Evolutionary conservation across 106 monocot genomes (phyloP).

Genomic region (Xerophyta viscosa): DNA sequence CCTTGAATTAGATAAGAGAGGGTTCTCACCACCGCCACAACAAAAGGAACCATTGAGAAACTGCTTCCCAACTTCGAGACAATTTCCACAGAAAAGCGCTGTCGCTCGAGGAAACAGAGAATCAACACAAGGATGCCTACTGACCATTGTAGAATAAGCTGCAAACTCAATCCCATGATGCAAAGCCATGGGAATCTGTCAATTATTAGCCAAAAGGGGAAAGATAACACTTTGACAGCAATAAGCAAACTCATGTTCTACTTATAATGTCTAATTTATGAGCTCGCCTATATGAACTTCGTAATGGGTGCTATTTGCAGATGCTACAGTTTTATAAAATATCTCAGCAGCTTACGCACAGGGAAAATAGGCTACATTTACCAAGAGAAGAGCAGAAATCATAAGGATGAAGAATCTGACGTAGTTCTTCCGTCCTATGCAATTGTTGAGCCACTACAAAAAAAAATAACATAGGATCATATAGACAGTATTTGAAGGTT

Average conservation of each 20-base stretch:
- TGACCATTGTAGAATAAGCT: slow-evolving; percentile 87
- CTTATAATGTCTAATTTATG: too few species aligned
- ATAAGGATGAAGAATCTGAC: slow-evolving; percentile 69
- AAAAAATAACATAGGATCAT: too few species aligned
- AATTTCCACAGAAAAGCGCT: slow-evolving; percentile 53
- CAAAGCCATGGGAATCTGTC: slow-evolving; percentile 77
- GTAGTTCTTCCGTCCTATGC: slow-evolving; percentile 87
- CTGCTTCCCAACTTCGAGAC: slow-evolving; percentile 81
- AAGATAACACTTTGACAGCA: too few species aligned
- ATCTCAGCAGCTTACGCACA: background rate
- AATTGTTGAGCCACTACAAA: slow-evolving; percentile 95
- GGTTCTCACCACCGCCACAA: slow-evolving; percentile 66
- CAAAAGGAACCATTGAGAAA: slow-evolving; percentile 77
- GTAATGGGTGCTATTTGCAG: too few species aligned
- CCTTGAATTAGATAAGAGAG: background rate
- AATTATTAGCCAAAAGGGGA: slow-evolving; percentile 66
- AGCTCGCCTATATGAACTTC: too few species aligned
- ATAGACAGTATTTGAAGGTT: too few species aligned
- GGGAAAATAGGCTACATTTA: slow-evolving; percentile 27
- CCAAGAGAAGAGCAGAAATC: slow-evolving; percentile 80
- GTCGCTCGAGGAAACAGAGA: slow-evolving; percentile 59
- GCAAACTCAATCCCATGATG: slow-evolving; percentile 68
- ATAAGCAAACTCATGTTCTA: too few species aligned
- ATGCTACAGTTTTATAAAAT: background rate
- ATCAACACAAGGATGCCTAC: slow-evolving; percentile 72